These are phyloP conservation scores for Russula sp. DNA, from an alignment of 768 basidiomycete genomes.

Conservation along the genomic window DNA sequence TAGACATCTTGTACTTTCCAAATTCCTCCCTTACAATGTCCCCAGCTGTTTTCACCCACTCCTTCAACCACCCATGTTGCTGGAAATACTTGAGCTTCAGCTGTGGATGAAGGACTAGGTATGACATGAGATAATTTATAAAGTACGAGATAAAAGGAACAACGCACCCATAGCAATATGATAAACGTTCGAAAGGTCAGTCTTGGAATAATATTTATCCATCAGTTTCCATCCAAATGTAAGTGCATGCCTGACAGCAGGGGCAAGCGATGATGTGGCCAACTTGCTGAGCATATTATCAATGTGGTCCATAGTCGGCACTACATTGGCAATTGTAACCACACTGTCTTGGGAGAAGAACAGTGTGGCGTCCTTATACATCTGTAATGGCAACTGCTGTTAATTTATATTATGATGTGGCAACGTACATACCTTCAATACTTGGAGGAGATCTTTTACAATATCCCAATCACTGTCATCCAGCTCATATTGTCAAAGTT, in stretches of 20 bases:
- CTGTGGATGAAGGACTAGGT: not conserved
- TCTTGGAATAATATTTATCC: not conserved
- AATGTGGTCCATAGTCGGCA: not conserved
- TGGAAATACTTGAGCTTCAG: not conserved
- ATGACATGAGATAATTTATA: not conserved
- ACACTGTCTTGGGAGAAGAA: not conserved
- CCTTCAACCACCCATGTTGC: not conserved
- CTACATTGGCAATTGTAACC: not conserved
- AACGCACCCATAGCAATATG: not conserved
- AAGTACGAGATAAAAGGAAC: not conserved
- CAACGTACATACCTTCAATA: not conserved
- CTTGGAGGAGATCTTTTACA: not conserved
- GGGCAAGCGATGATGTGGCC: rapidly evolving
- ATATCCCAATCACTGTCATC: no score
- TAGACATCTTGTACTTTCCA: not conserved
- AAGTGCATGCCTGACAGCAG: not conserved
- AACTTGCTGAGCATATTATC: not conserved
- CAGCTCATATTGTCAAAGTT: no score
- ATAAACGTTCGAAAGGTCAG: not conserved
- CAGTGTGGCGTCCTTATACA: not conserved
- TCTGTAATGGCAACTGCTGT: not conserved
- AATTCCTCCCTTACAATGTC: not conserved
- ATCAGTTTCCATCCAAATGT: not conserved
- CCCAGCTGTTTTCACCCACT: not conserved
- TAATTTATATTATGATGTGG: no score